Base-by-base conservation (phyloP, 768 basidiomycete species). In the Cystofilobasidium capitatum region DNA sequence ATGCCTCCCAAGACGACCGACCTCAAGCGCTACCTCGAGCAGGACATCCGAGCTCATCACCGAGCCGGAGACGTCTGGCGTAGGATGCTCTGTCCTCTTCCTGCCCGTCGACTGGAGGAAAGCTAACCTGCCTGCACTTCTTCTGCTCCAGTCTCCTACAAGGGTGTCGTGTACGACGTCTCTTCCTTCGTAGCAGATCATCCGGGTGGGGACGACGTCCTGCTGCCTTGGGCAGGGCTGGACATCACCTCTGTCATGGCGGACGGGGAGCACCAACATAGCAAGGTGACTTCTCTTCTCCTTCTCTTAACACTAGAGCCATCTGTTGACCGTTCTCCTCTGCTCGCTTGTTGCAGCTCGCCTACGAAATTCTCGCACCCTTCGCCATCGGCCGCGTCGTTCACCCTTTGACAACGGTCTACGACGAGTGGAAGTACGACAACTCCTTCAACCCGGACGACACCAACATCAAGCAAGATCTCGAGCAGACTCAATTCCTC, bases 131-230 rank as follows among this genome's bases (percentile, higher is more conserved):
- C 26, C 35, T 16, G 31, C 10, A 13, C 29, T 26, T 17, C 33
- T 29, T 44, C 35, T 31, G 20, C 26, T 51, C 16, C 91, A 89
- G 80, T 98, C 58, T 81, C 87, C 2, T 85, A 85, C 75, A 80
- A 80, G 66, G 87, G 86, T 73, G 88, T 86, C 74, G 89, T 99
- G 26, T 98, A 93, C 81, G 86, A 99, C 75, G 85, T 98, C 62
- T 86, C 93, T 3, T 71, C 72, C 26, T 47, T 54, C 36, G 36
- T 40, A 12, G 22, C 12, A 0, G 68, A 64, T 29, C 58, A 71
- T 35, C 59, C 71, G 10, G 64, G 69, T 39, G 92, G 93, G 3
- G 94, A 98, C 76, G 93, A 97, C 75, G 78, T 91, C 70, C 84
- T 99, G 72, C 78, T 92, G 44, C 79, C 84, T 49, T 82, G 86